phyloP scores from a whole-genome alignment of 1,284 basidiomycete species.

The Malassezia obtusa region DNA sequence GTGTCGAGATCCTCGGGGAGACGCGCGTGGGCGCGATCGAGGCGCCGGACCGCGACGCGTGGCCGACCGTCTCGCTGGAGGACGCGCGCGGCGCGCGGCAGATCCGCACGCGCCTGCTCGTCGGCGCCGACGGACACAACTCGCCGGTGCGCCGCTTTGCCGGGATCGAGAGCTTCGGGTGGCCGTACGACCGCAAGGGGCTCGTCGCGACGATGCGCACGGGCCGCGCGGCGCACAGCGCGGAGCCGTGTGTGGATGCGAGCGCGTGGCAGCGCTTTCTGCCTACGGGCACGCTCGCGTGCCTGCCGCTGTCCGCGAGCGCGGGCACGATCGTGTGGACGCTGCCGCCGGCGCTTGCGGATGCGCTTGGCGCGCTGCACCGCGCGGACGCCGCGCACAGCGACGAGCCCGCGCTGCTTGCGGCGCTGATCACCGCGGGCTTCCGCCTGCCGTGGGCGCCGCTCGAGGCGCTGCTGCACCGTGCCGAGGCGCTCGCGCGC shows the following conservation, averaged over 20 bases:
- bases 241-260: conserved; percentile 24
- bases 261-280: conserved; percentile 91
- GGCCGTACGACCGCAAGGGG: conserved; percentile 80
- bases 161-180: conserved; percentile 76
- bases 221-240: conserved; percentile 10
- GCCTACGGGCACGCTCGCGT: conserved; percentile 88
- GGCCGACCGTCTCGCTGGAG: conserved; percentile 19
- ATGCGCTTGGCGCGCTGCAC: conserved; percentile 62
- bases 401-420: conserved; percentile 53
- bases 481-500: conserved; percentile 8
- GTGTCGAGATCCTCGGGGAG: conserved; percentile 58
- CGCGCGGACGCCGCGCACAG: conserved; percentile 25
- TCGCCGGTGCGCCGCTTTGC: conserved; percentile 85
- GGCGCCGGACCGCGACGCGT: conserved; percentile 36
- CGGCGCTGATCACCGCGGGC: conserved; percentile 75
- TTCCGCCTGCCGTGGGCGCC: conserved; percentile 75
- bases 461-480: conserved; percentile 61
- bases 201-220: conserved; percentile 72
- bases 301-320: conserved; percentile 56
- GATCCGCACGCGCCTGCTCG: conserved; percentile 51
- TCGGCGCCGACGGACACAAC: conserved; percentile 90
- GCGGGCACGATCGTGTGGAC: conserved; percentile 91
- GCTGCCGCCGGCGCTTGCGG: conserved; percentile 67
- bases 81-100: conserved; percentile 4
- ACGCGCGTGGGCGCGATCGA: conserved; percentile 61